Evolutionary conservation across 371 early-diverging fungal genomes (phyloP).

Genomic region (Ecytonucleospora hepatopenaei): DNA sequence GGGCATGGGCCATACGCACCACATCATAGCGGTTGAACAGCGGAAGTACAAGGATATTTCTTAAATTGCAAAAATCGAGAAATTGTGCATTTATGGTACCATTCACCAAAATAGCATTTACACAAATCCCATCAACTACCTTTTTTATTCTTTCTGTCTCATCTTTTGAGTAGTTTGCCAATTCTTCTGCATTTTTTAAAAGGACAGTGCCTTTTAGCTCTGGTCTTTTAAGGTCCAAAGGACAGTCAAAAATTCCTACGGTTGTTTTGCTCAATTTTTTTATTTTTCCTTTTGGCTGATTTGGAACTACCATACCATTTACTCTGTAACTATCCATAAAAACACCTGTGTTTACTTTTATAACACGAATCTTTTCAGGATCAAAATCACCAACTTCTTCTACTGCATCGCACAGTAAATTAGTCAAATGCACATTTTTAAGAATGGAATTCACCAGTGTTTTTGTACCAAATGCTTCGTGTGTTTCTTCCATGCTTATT

Average conservation of each 20-base stretch:
- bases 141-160: conserved; percentile 60
- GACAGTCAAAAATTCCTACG: conserved; percentile 85
- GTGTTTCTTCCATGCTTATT: conserved; percentile 1
- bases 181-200: conserved; percentile 82
- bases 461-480: not conserved
- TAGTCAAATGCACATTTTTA: conserved; percentile 27
- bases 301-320: conserved; percentile 91
- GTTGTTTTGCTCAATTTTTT: conserved; percentile 56
- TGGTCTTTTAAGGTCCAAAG: conserved; percentile 79
- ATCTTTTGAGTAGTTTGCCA: conserved; percentile 83
- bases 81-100: conserved; percentile 47
- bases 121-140: conserved; percentile 69
- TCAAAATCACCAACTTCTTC: conserved; percentile 27
- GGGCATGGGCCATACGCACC: conserved; percentile 44
- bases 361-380: conserved; percentile 50
- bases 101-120: conserved; percentile 58
- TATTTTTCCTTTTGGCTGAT: conserved; percentile 68
- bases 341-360: conserved; percentile 79
- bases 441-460: conserved; percentile 28
- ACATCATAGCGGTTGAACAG: conserved; percentile 53
- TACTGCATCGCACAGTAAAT: conserved; percentile 34
- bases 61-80: conserved; percentile 50
- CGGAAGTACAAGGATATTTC: conserved; percentile 45
- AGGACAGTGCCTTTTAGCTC: conserved; percentile 97
- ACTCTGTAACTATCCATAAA: conserved; percentile 78